Evolutionary conservation across 352 stramenopile genomes (phyloP).

Genomic region (Globisporangium heterothallicum): DNA sequence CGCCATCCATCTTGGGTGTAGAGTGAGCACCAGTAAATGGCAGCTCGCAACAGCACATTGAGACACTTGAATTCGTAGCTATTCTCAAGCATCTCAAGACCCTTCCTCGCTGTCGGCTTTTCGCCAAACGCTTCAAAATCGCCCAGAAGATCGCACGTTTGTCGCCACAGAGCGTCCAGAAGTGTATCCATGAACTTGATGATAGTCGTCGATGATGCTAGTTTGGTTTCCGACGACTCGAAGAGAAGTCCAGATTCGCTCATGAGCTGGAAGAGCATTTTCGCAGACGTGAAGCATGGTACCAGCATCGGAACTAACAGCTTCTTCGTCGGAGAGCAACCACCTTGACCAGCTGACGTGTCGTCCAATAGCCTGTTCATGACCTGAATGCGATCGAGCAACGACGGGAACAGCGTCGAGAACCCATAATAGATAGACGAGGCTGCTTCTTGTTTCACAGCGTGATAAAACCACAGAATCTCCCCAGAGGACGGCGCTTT

Average conservation of each 20-base stretch:
- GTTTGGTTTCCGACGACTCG: conserved; percentile 11
- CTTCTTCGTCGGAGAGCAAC: conserved; percentile 41
- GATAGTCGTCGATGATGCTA: conserved; percentile 15
- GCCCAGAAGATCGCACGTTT: conserved; percentile 23
- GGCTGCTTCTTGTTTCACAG: conserved; percentile 75
- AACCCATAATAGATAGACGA: conserved; percentile 79
- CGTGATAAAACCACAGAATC: conserved; percentile 61
- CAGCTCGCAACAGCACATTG: conserved; percentile 65
- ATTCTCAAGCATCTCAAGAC: conserved; percentile 39
- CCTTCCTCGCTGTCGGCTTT: conserved; percentile 7
- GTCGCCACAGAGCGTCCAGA: conserved; percentile 42
- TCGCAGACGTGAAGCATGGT: conserved; percentile 73
- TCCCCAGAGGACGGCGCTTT: conserved; percentile 27
- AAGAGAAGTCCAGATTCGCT: conserved; percentile 33
- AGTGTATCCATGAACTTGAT: conserved; percentile 53
- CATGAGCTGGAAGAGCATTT: conserved; percentile 84
- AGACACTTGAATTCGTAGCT: conserved; percentile 75
- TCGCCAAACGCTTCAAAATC: conserved; percentile 10
- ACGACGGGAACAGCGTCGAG: conserved; percentile 67
- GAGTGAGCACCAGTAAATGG: conserved; percentile 71
- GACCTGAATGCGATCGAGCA: conserved; percentile 71
- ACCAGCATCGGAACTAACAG: conserved; percentile 79
- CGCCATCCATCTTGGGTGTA: conserved; percentile 41
- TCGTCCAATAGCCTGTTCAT: conserved; percentile 75
- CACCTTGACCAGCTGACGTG: conserved; percentile 12